phyloP scores from a whole-genome alignment of 1,139 yeast genomes.

The Sugiyamaella pinicola region DNA sequence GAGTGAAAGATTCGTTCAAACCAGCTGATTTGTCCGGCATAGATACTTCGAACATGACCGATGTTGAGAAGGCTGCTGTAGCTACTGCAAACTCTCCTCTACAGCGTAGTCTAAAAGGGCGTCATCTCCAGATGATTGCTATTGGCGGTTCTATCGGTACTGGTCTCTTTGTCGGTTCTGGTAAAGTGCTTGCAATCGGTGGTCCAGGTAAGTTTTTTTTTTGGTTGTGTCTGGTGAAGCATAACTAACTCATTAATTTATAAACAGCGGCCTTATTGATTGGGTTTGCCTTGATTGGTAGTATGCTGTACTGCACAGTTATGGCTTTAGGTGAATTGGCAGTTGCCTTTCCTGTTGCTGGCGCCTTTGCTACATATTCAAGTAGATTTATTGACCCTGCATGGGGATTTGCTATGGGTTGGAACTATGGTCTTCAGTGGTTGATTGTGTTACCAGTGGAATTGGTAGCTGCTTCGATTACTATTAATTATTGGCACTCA shows the following conservation, averaged over 20 bases:
- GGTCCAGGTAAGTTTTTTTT: conserved; percentile 74
- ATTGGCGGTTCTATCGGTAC: conserved; percentile 86
- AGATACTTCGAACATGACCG: conserved; percentile 33
- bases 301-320: conserved; percentile 72
- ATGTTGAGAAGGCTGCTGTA: conserved; percentile 34
- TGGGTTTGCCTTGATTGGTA: conserved; percentile 64
- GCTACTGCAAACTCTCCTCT: conserved; percentile 45
- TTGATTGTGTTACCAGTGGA: conserved; percentile 72
- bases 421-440: conserved; percentile 83
- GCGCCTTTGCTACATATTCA: conserved; percentile 75
- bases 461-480: conserved; percentile 73
- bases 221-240: conserved; percentile 54
- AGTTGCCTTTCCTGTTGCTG: conserved; percentile 74
- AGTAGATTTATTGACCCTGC: conserved; percentile 71
- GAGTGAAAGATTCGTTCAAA: conserved; percentile 38
- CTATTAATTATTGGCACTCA: conserved; percentile 64
- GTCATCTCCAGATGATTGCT: conserved; percentile 70
- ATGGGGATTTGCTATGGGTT: conserved; percentile 82
- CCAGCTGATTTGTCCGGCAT: conserved; percentile 31
- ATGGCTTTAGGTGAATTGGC: conserved; percentile 89
- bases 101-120: conserved; percentile 47
- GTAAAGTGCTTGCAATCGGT: conserved; percentile 64
- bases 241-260: background rate
- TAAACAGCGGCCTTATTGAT: conserved; percentile 66
- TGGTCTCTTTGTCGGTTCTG: conserved; percentile 75